Conservation (phyloP, 2,329 filamentous ascomycete genomes). For the Anisogramma anomala region DNA sequence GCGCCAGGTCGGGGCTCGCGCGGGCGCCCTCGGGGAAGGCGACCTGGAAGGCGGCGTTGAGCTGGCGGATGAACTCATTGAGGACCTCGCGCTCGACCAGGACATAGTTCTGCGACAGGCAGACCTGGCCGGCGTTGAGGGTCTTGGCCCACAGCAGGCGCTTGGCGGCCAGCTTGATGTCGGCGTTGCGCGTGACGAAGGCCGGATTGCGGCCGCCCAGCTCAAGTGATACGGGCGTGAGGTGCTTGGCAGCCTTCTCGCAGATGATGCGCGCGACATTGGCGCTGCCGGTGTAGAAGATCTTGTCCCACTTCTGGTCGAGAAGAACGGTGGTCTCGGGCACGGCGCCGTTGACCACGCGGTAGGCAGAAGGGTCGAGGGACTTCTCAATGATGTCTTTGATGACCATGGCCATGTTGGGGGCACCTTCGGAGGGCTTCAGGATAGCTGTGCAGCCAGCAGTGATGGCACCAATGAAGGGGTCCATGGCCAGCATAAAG, state of each 20-base stretch:
- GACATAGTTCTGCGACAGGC: slow-evolving; percentile 86
- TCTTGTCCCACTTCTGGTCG: slow-evolving; percentile 91
- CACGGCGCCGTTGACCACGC: slow-evolving; percentile 68
- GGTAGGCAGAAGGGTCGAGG: slow-evolving; percentile 68
- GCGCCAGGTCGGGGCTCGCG: slow-evolving; percentile 64
- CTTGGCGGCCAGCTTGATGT: slow-evolving; percentile 69
- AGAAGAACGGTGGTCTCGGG: slow-evolving; percentile 72
- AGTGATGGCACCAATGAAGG: slow-evolving; percentile 79
- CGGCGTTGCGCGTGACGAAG: slow-evolving; percentile 74
- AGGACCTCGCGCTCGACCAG: slow-evolving; percentile 68
- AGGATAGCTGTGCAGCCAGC: slow-evolving; percentile 82
- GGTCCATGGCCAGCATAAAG: slow-evolving; percentile 65
- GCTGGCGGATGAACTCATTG: slow-evolving; percentile 58
- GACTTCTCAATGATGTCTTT: slow-evolving; percentile 64
- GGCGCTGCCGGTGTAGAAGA: slow-evolving; percentile 83
- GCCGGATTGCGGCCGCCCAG: slow-evolving; percentile 87
- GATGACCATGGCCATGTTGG: slow-evolving; percentile 64
- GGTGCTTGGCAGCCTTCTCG: slow-evolving; percentile 76
- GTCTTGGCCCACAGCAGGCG: slow-evolving; percentile 83
- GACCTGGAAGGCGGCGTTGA: slow-evolving; percentile 58
- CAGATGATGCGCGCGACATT: slow-evolving; percentile 76
- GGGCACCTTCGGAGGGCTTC: slow-evolving; percentile 80
- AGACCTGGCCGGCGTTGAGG: slow-evolving; percentile 80
- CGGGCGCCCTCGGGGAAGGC: slow-evolving; percentile 79
- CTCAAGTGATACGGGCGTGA: slow-evolving; percentile 83